Conservation (phyloP, 2,329 filamentous ascomycete genomes). For the Amesomyces nigricolor region DNA sequence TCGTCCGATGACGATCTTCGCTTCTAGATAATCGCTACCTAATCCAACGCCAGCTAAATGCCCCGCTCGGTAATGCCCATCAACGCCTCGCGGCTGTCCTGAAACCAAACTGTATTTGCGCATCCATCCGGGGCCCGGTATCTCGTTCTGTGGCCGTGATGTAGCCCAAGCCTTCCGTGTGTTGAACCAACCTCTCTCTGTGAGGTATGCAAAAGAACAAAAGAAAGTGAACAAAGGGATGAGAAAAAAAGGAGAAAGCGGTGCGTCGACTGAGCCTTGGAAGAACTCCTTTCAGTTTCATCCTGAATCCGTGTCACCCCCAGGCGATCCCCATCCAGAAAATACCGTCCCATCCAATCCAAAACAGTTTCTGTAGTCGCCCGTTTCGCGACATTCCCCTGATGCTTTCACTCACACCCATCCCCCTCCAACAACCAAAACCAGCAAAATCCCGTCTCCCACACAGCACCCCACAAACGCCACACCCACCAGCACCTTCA, state of each 20-base stretch:
- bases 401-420: conserved; percentile 3
- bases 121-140: no score
- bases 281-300: neutral
- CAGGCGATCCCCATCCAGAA: neutral
- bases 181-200: no score
- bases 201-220: neutral
- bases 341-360: neutral
- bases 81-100: neutral
- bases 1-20: no score
- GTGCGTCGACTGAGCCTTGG: no score
- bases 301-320: neutral
- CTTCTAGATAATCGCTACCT: no score
- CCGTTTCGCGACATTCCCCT: no score
- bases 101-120: no score
- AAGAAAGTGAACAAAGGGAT: neutral
- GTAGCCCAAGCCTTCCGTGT: no score
- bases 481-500: conserved; percentile 30
- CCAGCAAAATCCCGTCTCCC: conserved; percentile 47
- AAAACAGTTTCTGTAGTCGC: no score
- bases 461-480: conserved; percentile 43
- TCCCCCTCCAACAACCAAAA: conserved; percentile 43
- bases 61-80: neutral
- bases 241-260: no score
- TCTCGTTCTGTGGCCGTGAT: no score
- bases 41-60: no score